Base-by-base conservation (phyloP, 257 asterid genomes). In the Solanum paucissectum region DNA sequence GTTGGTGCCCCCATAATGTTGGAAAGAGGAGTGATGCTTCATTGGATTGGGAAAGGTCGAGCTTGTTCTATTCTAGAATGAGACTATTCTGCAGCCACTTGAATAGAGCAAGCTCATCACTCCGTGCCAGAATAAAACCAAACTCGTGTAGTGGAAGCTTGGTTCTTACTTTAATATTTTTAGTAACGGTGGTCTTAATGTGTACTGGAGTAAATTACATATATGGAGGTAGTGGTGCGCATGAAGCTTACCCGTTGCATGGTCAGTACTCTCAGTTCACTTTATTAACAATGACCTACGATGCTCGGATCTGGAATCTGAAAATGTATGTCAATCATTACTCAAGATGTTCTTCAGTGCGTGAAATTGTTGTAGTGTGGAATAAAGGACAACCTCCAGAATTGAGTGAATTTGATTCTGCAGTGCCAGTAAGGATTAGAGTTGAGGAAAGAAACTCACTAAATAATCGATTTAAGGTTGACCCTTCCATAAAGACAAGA, bases 321-420 rank as follows among this genome's bases (percentile, higher is more conserved):
- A 93, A 95, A 73, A 96, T 96, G 98, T 96, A 90, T 32, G 71
- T 97, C 79, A 89, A 94, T 85, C 99, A 97, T 88, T 97, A 97
- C 91, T 97, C 99, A 4, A 90, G 99, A 84, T 97, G 99, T 83
- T 88, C 98, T 21, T 97, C 99, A 0, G 99, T 95, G 58, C 96
- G 98, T 0, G 99, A 97, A 92, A 96, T 97, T 32, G 98, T 97
- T 40, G 98, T 97, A 2, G 96, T 94, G 55, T 97, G 99, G 99
- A 97, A 97, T 95, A 96, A 93, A 90, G 99, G 99, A 5, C 89
- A 71, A 13, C 99, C 95, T 6, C 99, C 99, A 6, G 87, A 14
- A 6, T 55, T 90, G 14, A 89, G 89, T 4, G 98, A 96, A 7
- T 93, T 97, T 14, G 96, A 97, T 91, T 93, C 99, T 0, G 97